Percentiles rank a stretch among this genome's conserved stretches.
phyloP scores from a whole-genome alignment of 331 rosid species.

The Stylosanthes scabra region DNA sequence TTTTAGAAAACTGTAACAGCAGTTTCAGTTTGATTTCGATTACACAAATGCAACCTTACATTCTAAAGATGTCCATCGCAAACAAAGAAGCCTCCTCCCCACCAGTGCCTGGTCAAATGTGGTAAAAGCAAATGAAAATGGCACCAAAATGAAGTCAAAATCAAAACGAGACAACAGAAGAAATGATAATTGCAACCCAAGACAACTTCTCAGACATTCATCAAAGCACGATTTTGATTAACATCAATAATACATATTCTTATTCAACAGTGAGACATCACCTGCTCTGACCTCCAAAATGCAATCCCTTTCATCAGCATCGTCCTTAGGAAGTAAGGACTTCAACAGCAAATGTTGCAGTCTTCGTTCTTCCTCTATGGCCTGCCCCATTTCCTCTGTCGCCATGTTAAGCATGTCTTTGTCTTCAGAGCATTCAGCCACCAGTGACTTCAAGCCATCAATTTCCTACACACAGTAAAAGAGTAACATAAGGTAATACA shows the following conservation, averaged over 20 bases:
- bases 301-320: conserved; percentile 95
- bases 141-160: conserved; percentile 4
- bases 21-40: conserved; percentile 23
- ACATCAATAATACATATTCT: conserved; percentile 19
- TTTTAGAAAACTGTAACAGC: conserved; percentile 34
- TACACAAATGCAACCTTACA: conserved; percentile 55
- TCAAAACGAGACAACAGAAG: background rate
- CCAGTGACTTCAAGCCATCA: conserved; percentile 66
- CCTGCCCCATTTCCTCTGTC: conserved; percentile 67
- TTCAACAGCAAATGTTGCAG: conserved; percentile 67
- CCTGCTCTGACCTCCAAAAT: conserved; percentile 99
- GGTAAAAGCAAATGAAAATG: conserved; percentile 9
- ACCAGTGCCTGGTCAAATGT: conserved; percentile 66
- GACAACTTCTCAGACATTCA: conserved; percentile 13
- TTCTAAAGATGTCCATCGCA: conserved; percentile 92
- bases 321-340: conserved; percentile 92
- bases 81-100: conserved; percentile 96
- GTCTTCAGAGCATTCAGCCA: conserved; percentile 75
- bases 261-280: conserved; percentile 38
- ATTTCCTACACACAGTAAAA: conserved; percentile 62
- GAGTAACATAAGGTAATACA: conserved; percentile 7
- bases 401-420: conserved; percentile 90
- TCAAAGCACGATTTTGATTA: conserved; percentile 16
- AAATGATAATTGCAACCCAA: conserved; percentile 2
- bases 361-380: conserved; percentile 63